Evolutionary conservation across 2,329 filamentous ascomycete species (phyloP).

Genomic region (Penicillium corylophilum): DNA sequence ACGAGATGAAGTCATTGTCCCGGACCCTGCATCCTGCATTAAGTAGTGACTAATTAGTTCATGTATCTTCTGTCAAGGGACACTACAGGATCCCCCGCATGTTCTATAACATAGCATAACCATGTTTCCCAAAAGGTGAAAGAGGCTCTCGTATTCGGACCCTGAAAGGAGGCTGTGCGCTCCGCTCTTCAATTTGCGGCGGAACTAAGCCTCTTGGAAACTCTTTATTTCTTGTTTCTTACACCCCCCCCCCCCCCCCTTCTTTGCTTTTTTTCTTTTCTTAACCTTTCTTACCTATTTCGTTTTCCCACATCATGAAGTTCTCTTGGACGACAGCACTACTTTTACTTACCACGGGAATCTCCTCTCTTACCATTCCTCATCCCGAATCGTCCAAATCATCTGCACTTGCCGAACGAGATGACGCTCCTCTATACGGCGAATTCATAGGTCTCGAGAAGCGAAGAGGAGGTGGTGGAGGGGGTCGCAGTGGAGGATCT

Average conservation of each 20-base stretch:
- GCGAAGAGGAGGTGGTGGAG: slow-evolving; percentile 52
- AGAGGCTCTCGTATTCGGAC: neutral
- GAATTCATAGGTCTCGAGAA: slow-evolving; percentile 42
- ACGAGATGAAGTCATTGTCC: neutral
- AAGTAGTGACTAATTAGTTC: neutral
- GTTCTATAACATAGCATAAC: neutral
- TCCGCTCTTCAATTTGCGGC: neutral
- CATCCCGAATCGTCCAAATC: slow-evolving; percentile 14
- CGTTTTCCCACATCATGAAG: slow-evolving; percentile 31
- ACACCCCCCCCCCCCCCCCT: neutral
- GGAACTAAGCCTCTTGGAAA: neutral
- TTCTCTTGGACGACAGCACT: slow-evolving; percentile 26
- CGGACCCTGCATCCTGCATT: neutral
- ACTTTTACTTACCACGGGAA: slow-evolving; percentile 29
- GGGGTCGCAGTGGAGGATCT: slow-evolving; percentile 20
- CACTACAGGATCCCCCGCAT: neutral
- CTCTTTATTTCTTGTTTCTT: neutral
- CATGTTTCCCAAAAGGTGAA: neutral
- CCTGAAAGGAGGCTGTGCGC: neutral
- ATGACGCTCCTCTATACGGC: slow-evolving; percentile 9
- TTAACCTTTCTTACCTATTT: neutral
- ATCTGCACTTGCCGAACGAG: slow-evolving; percentile 15
- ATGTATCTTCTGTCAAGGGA: too few relatives aligned
- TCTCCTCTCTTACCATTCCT: slow-evolving; percentile 29
- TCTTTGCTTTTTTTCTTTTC: neutral